A percentile compares a stretch with the other conserved stretches of the same genome.
These are phyloP conservation scores for Mycena galericulata DNA, from an alignment of 768 basidiomycete genomes.

Conservation along the genomic window DNA sequence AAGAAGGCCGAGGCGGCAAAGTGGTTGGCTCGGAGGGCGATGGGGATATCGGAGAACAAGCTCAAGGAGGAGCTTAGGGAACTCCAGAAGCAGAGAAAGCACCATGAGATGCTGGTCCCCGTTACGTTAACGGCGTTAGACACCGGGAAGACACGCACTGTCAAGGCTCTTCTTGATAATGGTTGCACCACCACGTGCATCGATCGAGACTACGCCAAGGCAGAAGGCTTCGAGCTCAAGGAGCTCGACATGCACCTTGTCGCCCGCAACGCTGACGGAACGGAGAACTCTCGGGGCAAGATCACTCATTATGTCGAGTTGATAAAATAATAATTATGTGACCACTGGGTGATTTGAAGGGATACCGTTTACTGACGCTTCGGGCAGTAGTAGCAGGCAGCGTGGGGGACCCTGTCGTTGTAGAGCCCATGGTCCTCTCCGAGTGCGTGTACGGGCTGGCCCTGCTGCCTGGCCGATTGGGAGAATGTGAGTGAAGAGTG, in stretches of 20 bases:
- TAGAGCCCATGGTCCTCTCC: too few relatives aligned
- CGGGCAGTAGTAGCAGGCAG: too few relatives aligned
- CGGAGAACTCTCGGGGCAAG: neutral
- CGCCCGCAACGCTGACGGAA: conserved; percentile 3
- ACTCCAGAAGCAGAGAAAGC: neutral
- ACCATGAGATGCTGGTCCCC: conserved; percentile 4
- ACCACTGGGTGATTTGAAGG: too few relatives aligned
- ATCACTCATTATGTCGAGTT: neutral
- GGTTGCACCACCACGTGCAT: conserved; percentile 21
- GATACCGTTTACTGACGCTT: too few relatives aligned
- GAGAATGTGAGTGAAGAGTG: too few relatives aligned
- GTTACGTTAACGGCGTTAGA: neutral
- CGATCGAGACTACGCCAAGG: conserved; percentile 11
- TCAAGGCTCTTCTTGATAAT: conserved; percentile 10
- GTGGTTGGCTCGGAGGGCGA: too few relatives aligned
- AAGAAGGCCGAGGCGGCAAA: too few relatives aligned
- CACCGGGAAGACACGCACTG: conserved; percentile 4
- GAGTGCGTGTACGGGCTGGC: too few relatives aligned
- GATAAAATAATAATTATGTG: too few relatives aligned
- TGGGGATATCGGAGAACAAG: neutral
- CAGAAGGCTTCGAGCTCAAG: conserved; percentile 6
- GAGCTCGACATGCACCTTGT: neutral
- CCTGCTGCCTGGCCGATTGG: too few relatives aligned
- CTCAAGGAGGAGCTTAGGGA: conserved; percentile 1
- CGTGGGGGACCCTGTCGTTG: too few relatives aligned